Conservation (phyloP, 768 basidiomycete species). For the Dentipellis fragilis region DNA sequence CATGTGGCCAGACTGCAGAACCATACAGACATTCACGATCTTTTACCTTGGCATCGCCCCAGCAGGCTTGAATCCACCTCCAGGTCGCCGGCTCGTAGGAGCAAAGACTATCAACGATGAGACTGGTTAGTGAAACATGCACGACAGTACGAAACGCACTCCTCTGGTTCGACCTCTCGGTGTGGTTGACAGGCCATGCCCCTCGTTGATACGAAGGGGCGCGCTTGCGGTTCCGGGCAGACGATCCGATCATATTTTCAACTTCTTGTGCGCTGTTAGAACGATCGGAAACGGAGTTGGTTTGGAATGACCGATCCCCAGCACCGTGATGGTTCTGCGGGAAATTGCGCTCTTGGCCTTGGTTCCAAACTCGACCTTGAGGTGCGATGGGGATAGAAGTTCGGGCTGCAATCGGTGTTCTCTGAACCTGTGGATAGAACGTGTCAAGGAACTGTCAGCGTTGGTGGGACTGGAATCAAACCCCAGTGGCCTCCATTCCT, state of each 20-base stretch:
- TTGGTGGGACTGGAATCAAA: constrained; percentile 19
- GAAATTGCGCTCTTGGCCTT: constrained; percentile 11
- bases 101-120: neutral
- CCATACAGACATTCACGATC: neutral
- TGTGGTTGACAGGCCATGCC: neutral
- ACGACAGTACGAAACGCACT: neutral
- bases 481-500: constrained; percentile 59
- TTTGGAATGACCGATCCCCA: constrained; percentile 17
- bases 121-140: neutral
- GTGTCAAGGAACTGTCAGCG: neutral
- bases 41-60: neutral
- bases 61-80: constrained; percentile 1
- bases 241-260: neutral
- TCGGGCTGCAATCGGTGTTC: constrained; percentile 55
- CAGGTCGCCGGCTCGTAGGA: neutral
- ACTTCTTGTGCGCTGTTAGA: constrained; percentile 4
- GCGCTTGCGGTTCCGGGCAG: neutral
- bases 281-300: constrained; percentile 18
- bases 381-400: constrained; percentile 38
- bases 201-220: neutral
- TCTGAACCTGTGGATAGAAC: constrained; percentile 43
- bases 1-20: neutral
- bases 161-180: neutral
- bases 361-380: constrained; percentile 16
- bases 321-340: neutral